These are phyloP conservation scores for Gnaphalium uliginosum DNA, from an alignment of 129 eudicot species.

Conservation along the genomic window DNA sequence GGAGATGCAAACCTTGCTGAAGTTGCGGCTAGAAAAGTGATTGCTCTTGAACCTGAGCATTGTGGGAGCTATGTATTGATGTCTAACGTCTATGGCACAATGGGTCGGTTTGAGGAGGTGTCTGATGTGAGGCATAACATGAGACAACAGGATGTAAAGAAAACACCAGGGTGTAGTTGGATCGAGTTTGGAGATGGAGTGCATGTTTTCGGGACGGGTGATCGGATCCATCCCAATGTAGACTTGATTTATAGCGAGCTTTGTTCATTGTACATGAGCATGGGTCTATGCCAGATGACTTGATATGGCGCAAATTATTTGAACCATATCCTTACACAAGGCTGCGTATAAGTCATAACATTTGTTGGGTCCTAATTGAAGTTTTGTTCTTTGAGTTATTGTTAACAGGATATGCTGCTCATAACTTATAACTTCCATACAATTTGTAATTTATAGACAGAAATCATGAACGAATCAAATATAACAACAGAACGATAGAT, in stretches of 20 bases:
- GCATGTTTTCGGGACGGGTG: slow-evolving; percentile 58
- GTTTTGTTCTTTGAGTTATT: not conserved
- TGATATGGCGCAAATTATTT: slow-evolving; percentile 12
- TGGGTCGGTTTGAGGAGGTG: slow-evolving; percentile 65
- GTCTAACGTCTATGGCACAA: slow-evolving; percentile 77
- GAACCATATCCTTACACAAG: not conserved
- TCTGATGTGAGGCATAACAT: slow-evolving; percentile 59
- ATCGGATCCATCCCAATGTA: slow-evolving; percentile 49
- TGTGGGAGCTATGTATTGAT: slow-evolving; percentile 87
- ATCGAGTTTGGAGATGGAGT: slow-evolving; percentile 59
- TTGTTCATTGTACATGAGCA: slow-evolving; percentile 47
- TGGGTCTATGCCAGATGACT: slow-evolving; percentile 30
- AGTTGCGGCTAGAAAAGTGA: slow-evolving; percentile 55
- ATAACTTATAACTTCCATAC: not conserved
- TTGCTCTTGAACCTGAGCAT: slow-evolving; percentile 76
- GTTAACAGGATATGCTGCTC: not conserved
- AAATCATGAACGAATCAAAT: not conserved
- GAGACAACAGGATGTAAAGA: slow-evolving; percentile 69
- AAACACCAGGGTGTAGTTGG: slow-evolving; percentile 88
- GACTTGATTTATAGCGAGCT: slow-evolving; percentile 46
- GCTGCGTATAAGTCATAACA: not conserved
- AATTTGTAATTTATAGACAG: no score
- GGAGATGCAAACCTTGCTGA: slow-evolving; percentile 65
- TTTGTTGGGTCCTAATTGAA: not conserved
- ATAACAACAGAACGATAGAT: not conserved